phyloP scores from a whole-genome alignment of 441 rosid species.

The Adansonia madagascariensis region DNA sequence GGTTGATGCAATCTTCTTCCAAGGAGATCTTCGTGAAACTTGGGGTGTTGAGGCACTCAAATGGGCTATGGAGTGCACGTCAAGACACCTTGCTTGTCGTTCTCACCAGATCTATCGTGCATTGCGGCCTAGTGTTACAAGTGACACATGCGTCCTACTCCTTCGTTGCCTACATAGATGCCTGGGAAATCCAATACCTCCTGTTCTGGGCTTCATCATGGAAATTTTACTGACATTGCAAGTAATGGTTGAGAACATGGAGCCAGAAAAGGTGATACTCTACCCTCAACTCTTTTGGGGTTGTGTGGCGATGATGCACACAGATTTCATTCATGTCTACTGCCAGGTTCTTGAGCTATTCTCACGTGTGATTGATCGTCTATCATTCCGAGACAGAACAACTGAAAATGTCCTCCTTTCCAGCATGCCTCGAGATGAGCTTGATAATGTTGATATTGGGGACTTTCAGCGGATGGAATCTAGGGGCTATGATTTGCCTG shows the following conservation, averaged over 20 bases:
- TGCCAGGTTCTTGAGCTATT: conserved; percentile 98
- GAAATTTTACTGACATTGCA: conserved; percentile 93
- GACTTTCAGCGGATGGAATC: conserved; percentile 78
- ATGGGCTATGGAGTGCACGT: conserved; percentile 99
- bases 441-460: conserved; percentile 54
- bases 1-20: conserved; percentile 99
- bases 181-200: conserved; percentile 95
- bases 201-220: conserved; percentile 93
- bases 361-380: conserved; percentile 82
- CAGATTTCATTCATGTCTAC: conserved; percentile 93
- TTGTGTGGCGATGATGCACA: conserved; percentile 98
- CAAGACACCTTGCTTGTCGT: conserved; percentile 97
- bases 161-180: conserved; percentile 97
- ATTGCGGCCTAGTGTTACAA: conserved; percentile 87
- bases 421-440: conserved; percentile 97
- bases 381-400: conserved; percentile 91
- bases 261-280: conserved; percentile 94
- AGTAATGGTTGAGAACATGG: conserved; percentile 99
- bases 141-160: conserved; percentile 92
- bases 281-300: conserved; percentile 99
- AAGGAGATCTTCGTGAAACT: conserved; percentile 98
- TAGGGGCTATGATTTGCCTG: conserved; percentile 65
- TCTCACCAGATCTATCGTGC: conserved; percentile 99
- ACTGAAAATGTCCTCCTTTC: conserved; percentile 96
- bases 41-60: conserved; percentile 99